A percentile compares a stretch with the other conserved stretches of the same genome.
phyloP scores from a whole-genome alignment of 1,284 basidiomycete genomes.

The Phellopilus nigrolimitatus region DNA sequence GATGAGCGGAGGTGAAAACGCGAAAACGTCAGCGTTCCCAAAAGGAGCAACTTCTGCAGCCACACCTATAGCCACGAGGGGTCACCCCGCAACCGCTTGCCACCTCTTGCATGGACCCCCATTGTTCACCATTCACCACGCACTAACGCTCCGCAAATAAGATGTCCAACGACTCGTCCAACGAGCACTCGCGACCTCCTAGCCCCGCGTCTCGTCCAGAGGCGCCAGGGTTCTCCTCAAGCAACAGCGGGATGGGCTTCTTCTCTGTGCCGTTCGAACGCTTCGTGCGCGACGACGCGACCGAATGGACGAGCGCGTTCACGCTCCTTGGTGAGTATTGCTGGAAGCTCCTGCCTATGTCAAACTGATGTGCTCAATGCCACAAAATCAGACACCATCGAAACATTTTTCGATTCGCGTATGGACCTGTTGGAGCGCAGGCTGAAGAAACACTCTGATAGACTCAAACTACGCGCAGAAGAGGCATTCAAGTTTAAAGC shows the following conservation, averaged over 20 bases:
- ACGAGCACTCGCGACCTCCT: conserved; percentile 18
- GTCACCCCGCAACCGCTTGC: no score
- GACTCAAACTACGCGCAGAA: conserved; percentile 75
- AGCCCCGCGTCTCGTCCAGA: conserved; percentile 14
- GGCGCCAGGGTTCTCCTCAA: conserved; percentile 5
- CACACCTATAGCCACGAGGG: no score
- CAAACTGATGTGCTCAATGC: conserved; percentile 20
- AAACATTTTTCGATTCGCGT: conserved; percentile 87
- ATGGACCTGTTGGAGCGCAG: conserved; percentile 86
- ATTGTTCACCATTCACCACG: background rate
- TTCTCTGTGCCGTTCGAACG: conserved; percentile 50
- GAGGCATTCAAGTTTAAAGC: conserved; percentile 50
- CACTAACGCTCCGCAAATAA: background rate
- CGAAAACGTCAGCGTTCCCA: no score
- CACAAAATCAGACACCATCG: conserved; percentile 65
- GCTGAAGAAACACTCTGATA: conserved; percentile 80
- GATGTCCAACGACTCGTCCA: conserved; percentile 13
- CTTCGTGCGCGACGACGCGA: conserved; percentile 47
- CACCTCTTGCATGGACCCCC: no score
- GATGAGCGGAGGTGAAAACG: no score
- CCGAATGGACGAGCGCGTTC: conserved; percentile 57
- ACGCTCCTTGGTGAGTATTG: conserved; percentile 59
- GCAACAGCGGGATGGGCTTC: conserved; percentile 33
- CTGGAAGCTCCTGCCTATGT: background rate
- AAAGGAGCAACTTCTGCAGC: no score